phyloP scores from a whole-genome alignment of 805 yeast genomes.

The Metschnikowia orientalis region DNA sequence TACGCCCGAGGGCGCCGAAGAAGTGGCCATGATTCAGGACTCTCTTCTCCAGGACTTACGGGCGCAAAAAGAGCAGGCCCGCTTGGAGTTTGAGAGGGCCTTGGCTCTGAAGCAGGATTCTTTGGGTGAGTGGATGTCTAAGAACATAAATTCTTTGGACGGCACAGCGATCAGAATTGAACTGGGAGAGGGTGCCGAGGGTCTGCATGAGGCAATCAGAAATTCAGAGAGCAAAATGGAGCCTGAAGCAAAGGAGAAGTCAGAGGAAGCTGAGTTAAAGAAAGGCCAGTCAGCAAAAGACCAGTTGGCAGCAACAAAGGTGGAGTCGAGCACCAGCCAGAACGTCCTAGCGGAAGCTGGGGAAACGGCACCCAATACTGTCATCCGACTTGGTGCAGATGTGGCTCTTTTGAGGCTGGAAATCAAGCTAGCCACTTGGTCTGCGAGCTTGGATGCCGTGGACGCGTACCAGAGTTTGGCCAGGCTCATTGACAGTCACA shows the following conservation, averaged over 20 bases:
- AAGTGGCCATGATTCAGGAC: conserved; percentile 26
- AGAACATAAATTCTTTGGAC: conserved; percentile 3
- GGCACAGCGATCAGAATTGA: too few species aligned
- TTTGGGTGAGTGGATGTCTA: conserved; percentile 18
- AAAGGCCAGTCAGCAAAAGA: neutral
- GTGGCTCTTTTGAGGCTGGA: conserved; percentile 1
- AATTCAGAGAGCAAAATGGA: neutral
- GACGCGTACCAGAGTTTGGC: conserved; percentile 6
- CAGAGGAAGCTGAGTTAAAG: neutral
- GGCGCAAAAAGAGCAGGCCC: conserved; percentile 13
- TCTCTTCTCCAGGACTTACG: conserved; percentile 24
- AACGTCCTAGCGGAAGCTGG: neutral
- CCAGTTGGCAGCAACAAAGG: neutral
- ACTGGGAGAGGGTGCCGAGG: neutral
- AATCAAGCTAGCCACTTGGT: conserved; percentile 4
- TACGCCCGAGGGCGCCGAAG: conserved; percentile 16
- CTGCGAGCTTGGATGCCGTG: conserved; percentile 1
- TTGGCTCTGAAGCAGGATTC: conserved; percentile 9
- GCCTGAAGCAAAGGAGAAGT: neutral
- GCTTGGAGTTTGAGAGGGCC: conserved; percentile 11
- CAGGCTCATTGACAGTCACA: neutral
- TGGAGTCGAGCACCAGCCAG: neutral
- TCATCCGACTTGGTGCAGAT: too few species aligned
- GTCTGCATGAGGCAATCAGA: conserved; percentile 1
- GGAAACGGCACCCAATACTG: too few species aligned